phyloP scores from a whole-genome alignment of 2,329 filamentous ascomycete genomes.

The Pyrenophora teres region DNA sequence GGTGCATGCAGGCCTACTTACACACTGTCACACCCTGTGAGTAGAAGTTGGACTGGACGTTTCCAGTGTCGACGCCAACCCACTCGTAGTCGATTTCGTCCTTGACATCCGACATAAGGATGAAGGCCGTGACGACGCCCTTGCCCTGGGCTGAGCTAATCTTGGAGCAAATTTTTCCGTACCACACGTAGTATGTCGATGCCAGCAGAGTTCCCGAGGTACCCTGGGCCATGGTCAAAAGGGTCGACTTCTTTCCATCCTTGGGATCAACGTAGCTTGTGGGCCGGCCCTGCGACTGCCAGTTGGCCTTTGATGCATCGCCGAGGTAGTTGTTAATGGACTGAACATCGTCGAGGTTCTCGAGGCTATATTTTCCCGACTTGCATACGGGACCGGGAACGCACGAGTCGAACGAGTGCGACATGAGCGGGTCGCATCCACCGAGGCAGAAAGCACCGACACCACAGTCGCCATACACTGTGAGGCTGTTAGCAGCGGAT shows the following conservation, averaged over 20 bases:
- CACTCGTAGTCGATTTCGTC: conserved; percentile 99
- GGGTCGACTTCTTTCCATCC: conserved; percentile 51
- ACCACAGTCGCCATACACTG: conserved; percentile 92
- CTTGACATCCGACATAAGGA: conserved; percentile 92
- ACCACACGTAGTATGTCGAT: conserved; percentile 90
- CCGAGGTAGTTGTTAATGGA: conserved; percentile 84
- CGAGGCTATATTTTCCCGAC: conserved; percentile 73
- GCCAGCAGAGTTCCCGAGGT: conserved; percentile 88
- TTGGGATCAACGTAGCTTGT: conserved; percentile 63
- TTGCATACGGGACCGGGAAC: conserved; percentile 82
- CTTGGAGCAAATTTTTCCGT: conserved; percentile 85
- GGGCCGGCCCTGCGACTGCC: conserved; percentile 83
- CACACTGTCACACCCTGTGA: conserved; percentile 92
- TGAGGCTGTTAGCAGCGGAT: conserved; percentile 27
- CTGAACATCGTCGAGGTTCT: conserved; percentile 69
- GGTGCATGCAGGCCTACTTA: conserved; percentile 55
- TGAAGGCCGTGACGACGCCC: conserved; percentile 97
- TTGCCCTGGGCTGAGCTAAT: conserved; percentile 82
- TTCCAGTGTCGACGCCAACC: conserved; percentile 76
- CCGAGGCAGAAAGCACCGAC: conserved; percentile 94
- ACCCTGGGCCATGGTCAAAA: conserved; percentile 87
- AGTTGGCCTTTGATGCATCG: conserved; percentile 77
- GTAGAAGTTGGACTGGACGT: conserved; percentile 94
- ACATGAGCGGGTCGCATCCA: conserved; percentile 88
- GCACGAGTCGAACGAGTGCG: conserved; percentile 81